A percentile compares a stretch with the other conserved stretches of the same genome.
Evolutionary conservation across 371 early-diverging fungal genomes (phyloP).

Genomic region (Chytridium lagenaria): DNA sequence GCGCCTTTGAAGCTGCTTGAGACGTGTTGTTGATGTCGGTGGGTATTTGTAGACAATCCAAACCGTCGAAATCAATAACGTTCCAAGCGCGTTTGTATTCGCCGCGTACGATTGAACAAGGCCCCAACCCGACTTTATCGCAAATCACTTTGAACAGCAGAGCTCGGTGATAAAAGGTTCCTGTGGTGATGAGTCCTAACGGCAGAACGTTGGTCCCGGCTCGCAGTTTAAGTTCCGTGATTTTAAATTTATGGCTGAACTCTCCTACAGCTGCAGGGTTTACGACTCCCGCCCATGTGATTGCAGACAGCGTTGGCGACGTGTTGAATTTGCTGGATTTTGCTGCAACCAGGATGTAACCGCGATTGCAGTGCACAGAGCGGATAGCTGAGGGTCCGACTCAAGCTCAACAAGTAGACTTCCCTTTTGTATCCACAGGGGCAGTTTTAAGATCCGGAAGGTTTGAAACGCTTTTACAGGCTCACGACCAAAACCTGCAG

Average conservation of each 20-base stretch:
- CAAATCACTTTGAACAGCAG: slow-evolving; percentile 57
- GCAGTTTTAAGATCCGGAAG: slow-evolving; percentile 31
- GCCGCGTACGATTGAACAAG: slow-evolving; percentile 50
- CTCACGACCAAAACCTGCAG: slow-evolving; percentile 41
- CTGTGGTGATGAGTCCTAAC: slow-evolving; percentile 46
- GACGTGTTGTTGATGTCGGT: background rate
- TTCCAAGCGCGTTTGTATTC: slow-evolving; percentile 61
- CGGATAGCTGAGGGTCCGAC: slow-evolving; percentile 37
- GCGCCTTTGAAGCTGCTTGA: slow-evolving; percentile 32
- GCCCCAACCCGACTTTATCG: slow-evolving; percentile 50
- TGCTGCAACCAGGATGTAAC: slow-evolving; percentile 21
- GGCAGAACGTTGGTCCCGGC: slow-evolving; percentile 50
- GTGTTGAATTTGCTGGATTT: slow-evolving; percentile 40
- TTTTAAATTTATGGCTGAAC: slow-evolving; percentile 49
- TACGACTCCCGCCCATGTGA: slow-evolving; percentile 51
- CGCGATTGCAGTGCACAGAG: slow-evolving; percentile 26
- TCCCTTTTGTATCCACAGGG: slow-evolving; percentile 53
- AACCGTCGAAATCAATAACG: slow-evolving; percentile 46
- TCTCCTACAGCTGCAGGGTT: slow-evolving; percentile 38
- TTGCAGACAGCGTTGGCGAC: slow-evolving; percentile 48
- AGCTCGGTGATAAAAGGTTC: slow-evolving; percentile 59
- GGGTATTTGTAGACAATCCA: slow-evolving; percentile 16
- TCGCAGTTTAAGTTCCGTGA: slow-evolving; percentile 54
- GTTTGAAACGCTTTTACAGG: slow-evolving; percentile 45
- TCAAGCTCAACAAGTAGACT: slow-evolving; percentile 48